Evolutionary conservation across 768 basidiomycete genomes (phyloP), one percentile per base, ranked within the genome.

Genomic region (Rhodotorula taiwanensis): DNA sequence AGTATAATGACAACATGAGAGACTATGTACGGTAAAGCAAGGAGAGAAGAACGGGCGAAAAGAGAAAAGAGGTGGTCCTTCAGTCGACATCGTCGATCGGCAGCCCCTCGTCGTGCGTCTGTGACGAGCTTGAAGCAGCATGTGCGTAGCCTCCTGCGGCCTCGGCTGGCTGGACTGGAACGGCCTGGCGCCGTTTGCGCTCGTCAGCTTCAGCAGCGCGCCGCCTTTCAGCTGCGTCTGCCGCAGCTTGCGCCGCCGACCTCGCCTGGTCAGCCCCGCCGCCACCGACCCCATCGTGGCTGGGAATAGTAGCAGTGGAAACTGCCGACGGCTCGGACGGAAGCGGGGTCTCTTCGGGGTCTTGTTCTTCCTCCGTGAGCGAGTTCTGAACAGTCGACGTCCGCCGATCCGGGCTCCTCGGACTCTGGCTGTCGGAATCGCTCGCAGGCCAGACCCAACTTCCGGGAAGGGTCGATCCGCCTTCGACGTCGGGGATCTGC

Each of bases 41-140:
- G 15, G 13, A 23, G 7, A 27, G 6, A n/a, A 50, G 31, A 28
- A 30, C 5, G 49, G 18, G 2, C 30, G 30, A 16, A 8, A 31
- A 7, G 30, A 30, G 5, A 27, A 8, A 28, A 21, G 30, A 39
- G 36, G 36, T 9, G 36, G 36, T 9, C 9, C 36, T 39, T 34
- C 28, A 65, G n/a, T 65, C 64, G 28, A 65, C 58, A 20, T 60
- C 64, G 45, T 65, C 64, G 43, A 65, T 65, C 5, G 31, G n/a
- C 21, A 55, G 58, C 25, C 30, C 34, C 30, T 47, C 25, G 15
- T 0, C 0, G 27, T 27, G 33, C 27, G 5, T 43, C 45, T 36
- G 5, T 23, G 47, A n/a, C n/a, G n/a, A n/a, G n/a, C n/a, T n/a
- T n/a, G n/a, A n/a, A n/a, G n/a, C n/a, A 39, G 16, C 36, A 16